phyloP scores from a whole-genome alignment of 257 asterid genomes.

The Nicotiana paniculata region DNA sequence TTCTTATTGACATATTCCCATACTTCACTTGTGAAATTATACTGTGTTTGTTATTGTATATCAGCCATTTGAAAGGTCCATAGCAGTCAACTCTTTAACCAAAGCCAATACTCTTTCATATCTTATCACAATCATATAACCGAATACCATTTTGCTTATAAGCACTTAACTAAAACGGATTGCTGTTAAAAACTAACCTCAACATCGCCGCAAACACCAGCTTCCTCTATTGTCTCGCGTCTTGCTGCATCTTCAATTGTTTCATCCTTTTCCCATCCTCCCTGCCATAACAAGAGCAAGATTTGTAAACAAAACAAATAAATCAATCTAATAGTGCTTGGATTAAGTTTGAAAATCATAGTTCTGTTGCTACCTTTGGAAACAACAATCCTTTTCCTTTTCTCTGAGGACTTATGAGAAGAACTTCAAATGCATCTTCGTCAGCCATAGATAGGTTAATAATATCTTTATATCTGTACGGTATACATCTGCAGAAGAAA shows the following conservation, averaged over 20 bases:
- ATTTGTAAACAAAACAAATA: neutral
- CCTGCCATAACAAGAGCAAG: conserved; percentile 33
- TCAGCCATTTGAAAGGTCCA: neutral
- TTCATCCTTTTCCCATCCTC: conserved; percentile 94
- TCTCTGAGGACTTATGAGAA: conserved; percentile 65
- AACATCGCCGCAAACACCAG: conserved; percentile 77
- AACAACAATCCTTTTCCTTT: conserved; percentile 83
- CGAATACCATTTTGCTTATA: neutral
- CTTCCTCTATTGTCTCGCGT: conserved; percentile 91
- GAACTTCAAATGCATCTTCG: conserved; percentile 74
- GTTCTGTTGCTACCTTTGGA: conserved; percentile 53
- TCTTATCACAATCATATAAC: neutral
- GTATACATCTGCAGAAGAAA: conserved; percentile 64
- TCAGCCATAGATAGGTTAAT: conserved; percentile 26
- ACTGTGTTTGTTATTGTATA: too few species aligned
- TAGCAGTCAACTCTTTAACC: neutral
- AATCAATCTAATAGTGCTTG: neutral
- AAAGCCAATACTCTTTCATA: neutral
- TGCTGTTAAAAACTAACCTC: conserved; percentile 39
- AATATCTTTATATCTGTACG: conserved; percentile 53
- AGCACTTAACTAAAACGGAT: neutral
- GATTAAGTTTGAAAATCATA: neutral
- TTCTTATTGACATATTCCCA: neutral
- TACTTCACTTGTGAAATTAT: too few species aligned
- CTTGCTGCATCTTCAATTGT: conserved; percentile 60